phyloP scores from a whole-genome alignment of 352 stramenopile species.

The Pythium pyrilobum region DNA sequence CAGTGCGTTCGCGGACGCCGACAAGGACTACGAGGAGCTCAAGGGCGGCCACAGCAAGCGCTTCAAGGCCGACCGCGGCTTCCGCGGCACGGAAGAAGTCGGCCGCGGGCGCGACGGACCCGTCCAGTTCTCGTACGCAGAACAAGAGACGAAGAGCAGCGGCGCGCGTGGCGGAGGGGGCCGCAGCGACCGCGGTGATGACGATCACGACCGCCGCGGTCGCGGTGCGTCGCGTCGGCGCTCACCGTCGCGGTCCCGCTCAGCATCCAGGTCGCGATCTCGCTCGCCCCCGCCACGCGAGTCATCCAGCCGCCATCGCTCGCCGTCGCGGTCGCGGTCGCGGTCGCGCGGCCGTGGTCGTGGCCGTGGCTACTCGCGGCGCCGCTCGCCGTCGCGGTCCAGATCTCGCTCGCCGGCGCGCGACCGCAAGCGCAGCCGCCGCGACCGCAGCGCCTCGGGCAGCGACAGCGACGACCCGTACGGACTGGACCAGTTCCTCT shows the following conservation, averaged over 20 bases:
- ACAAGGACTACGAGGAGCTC: conserved; percentile 91
- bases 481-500: conserved; percentile 79
- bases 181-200: conserved; percentile 5
- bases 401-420: conserved; percentile 26
- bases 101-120: conserved; percentile 57
- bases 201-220: conserved; percentile 1
- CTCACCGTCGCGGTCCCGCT: conserved; percentile 23
- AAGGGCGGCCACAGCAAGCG: conserved; percentile 70
- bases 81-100: conserved; percentile 75
- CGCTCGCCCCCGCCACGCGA: conserved; percentile 23
- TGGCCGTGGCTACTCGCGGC: too few relatives aligned
- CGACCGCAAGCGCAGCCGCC: conserved; percentile 46
- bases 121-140: conserved; percentile 85
- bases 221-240: conserved; percentile 14
- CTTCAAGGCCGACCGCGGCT: conserved; percentile 88
- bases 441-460: conserved; percentile 35
- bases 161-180: conserved; percentile 11
- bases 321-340: conserved; percentile 15
- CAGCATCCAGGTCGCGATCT: conserved; percentile 27
- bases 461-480: conserved; percentile 73
- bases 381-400: conserved; percentile 34
- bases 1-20: conserved; percentile 73
- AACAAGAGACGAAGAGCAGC: too few relatives aligned
- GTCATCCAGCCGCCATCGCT: conserved; percentile 17
- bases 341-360: conserved; percentile 2